Conservation (phyloP, 2,329 filamentous ascomycete species). For the Aureobasidium sp. region DNA sequence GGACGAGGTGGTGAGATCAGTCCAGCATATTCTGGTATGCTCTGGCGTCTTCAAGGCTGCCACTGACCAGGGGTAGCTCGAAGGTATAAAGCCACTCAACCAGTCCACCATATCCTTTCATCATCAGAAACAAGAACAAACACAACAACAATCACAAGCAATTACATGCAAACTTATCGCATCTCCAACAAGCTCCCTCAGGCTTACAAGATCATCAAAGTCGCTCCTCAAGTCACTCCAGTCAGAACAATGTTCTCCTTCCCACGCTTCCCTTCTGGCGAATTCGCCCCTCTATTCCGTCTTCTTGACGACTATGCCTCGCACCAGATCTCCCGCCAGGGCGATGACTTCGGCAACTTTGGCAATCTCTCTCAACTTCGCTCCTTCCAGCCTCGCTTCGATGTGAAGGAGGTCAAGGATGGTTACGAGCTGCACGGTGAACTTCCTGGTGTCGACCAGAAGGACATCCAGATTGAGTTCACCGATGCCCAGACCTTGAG, state of each 20-base stretch:
- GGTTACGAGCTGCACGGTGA: constrained; percentile 73
- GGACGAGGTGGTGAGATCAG: neutral
- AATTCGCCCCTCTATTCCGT: constrained; percentile 35
- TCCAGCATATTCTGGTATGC: neutral
- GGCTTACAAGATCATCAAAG: constrained; percentile 21
- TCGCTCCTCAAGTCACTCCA: constrained; percentile 15
- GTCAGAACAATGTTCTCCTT: constrained; percentile 27
- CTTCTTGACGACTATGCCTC: constrained; percentile 39
- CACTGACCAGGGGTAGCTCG: neutral
- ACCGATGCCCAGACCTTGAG: constrained; percentile 65
- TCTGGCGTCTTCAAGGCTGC: neutral
- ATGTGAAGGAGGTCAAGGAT: constrained; percentile 61
- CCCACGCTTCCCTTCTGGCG: constrained; percentile 27
- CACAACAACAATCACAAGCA: constrained; percentile 11
- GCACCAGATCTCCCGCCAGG: constrained; percentile 24
- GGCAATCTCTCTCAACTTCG: constrained; percentile 26
- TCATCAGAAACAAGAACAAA: constrained; percentile 20
- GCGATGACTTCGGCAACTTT: constrained; percentile 7
- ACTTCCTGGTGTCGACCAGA: constrained; percentile 65
- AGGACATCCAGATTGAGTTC: constrained; percentile 70
- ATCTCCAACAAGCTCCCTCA: constrained; percentile 22
- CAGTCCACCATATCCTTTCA: constrained; percentile 10
- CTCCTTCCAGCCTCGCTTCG: constrained; percentile 68
- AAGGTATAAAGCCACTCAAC: constrained; percentile 6
- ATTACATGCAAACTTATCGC: constrained; percentile 21